phyloP scores from a whole-genome alignment of 2,329 filamentous ascomycete species.

The Scedosporium apiospermum region DNA sequence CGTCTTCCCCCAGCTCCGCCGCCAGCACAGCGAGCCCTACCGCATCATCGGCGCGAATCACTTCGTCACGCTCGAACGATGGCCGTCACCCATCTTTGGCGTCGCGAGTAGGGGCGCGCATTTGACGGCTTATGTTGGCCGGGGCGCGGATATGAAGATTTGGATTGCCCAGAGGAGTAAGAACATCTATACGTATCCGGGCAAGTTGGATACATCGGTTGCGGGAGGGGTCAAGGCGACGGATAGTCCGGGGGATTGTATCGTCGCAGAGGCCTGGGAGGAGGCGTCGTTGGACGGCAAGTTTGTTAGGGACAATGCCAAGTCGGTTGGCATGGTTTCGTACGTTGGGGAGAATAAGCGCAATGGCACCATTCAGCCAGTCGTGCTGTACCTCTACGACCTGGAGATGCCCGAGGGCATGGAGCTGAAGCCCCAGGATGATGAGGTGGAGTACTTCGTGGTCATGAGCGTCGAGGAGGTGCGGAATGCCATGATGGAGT shows the following conservation, averaged over 20 bases:
- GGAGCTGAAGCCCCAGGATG: conserved; percentile 59
- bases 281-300: conserved; percentile 44
- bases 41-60: conserved; percentile 25
- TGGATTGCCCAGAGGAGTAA: conserved; percentile 63
- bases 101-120: conserved; percentile 57
- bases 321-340: conserved; percentile 23
- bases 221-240: conserved; percentile 65
- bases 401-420: conserved; percentile 52
- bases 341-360: conserved; percentile 11
- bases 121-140: conserved; percentile 49
- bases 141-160: conserved; percentile 39
- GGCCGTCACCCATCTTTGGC: conserved; percentile 55
- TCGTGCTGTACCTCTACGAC: conserved; percentile 63
- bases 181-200: conserved; percentile 62
- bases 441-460: conserved; percentile 69
- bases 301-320: conserved; percentile 17
- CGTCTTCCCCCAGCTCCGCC: conserved; percentile 27
- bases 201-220: conserved; percentile 71
- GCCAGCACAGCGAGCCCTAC: conserved; percentile 32
- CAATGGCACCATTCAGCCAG: conserved; percentile 21
- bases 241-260: conserved; percentile 55
- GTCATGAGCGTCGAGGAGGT: conserved; percentile 55
- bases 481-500: conserved; percentile 48
- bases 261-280: conserved; percentile 63
- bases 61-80: conserved; percentile 46